Conservation (phyloP, 768 basidiomycete genomes). For the Leccinum olivaceopallidum region DNA sequence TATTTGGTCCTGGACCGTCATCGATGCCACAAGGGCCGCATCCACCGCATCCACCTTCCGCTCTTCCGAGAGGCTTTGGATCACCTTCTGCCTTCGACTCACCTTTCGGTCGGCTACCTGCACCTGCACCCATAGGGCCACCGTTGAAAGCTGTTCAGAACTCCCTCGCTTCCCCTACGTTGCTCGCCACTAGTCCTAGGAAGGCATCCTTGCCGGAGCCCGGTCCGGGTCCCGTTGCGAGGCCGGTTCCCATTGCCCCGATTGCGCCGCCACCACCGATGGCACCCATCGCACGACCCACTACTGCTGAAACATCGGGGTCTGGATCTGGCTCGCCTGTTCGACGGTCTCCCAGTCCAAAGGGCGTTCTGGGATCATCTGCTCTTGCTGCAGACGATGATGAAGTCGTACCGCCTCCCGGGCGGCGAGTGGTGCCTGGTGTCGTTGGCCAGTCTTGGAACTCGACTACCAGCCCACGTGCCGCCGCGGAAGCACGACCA, state of each 20-base stretch:
- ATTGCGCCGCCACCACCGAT: constrained; percentile 58
- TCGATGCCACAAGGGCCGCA: constrained; percentile 42
- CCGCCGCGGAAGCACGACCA: constrained; percentile 39
- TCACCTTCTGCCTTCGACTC: constrained; percentile 55
- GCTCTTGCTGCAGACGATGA: constrained; percentile 80
- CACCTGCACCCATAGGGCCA: constrained; percentile 56
- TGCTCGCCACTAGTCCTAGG: constrained; percentile 49
- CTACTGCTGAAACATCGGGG: constrained; percentile 40
- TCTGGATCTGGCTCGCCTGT: constrained; percentile 64
- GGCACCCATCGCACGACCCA: constrained; percentile 58
- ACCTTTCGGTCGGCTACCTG: constrained; percentile 42
- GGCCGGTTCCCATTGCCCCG: constrained; percentile 35
- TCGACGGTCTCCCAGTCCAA: constrained; percentile 54
- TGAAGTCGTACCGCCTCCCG: constrained; percentile 62
- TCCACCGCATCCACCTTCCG: constrained; percentile 53
- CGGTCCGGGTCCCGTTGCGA: constrained; percentile 61
- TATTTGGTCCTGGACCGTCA: constrained; percentile 45
- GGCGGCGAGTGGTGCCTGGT: constrained; percentile 42
- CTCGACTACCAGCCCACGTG: constrained; percentile 44
- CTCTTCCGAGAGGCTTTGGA: constrained; percentile 55
- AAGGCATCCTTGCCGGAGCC: constrained; percentile 44
- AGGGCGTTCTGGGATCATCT: constrained; percentile 73
- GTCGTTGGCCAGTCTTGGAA: constrained; percentile 53
- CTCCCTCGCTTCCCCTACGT: constrained; percentile 37
- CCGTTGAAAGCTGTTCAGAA: constrained; percentile 43